Conservation (phyloP, 257 asterid species). For the Solanum lignicaule region DNA sequence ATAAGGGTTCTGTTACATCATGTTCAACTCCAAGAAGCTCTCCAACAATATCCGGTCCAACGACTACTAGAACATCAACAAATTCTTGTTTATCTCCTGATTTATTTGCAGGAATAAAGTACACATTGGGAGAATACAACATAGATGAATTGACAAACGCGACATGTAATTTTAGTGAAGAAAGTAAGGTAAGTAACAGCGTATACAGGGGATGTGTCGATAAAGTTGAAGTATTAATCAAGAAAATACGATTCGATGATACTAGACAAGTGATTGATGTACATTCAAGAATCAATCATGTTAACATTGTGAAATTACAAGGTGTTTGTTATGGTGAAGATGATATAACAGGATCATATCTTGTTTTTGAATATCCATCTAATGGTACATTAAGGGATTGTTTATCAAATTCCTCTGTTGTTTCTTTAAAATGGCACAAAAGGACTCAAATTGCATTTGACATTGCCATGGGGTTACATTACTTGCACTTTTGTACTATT, state of each 20-base stretch:
- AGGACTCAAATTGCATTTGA: conserved; percentile 67
- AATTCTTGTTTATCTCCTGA: conserved; percentile 66
- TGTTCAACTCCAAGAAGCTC: conserved; percentile 43
- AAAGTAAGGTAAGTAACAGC: conserved; percentile 9
- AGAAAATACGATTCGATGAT: conserved; percentile 29
- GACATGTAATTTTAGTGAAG: conserved; percentile 27
- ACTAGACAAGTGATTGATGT: conserved; percentile 41
- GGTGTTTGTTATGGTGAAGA: conserved; percentile 57
- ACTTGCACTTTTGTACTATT: conserved; percentile 49
- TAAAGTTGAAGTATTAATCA: conserved; percentile 34
- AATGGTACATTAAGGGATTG: conserved; percentile 54
- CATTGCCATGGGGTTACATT: conserved; percentile 54
- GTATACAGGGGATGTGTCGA: conserved; percentile 42
- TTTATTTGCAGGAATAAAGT: conserved; percentile 48
- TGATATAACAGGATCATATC: conserved; percentile 31
- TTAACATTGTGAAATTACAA: conserved; percentile 45
- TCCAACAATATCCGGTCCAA: conserved; percentile 27
- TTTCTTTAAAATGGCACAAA: conserved; percentile 32
- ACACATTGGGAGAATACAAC: conserved; percentile 34
- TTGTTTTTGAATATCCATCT: conserved; percentile 47
- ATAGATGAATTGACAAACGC: conserved; percentile 40
- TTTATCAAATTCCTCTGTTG: conserved; percentile 11
- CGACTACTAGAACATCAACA: conserved; percentile 26
- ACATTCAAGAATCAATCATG: conserved; percentile 63
- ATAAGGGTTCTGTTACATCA: conserved; percentile 24